A percentile compares a stretch with the other conserved stretches of the same genome.
phyloP scores from a whole-genome alignment of 208 protist species.

The Acanthamoeba castellanii region DNA sequence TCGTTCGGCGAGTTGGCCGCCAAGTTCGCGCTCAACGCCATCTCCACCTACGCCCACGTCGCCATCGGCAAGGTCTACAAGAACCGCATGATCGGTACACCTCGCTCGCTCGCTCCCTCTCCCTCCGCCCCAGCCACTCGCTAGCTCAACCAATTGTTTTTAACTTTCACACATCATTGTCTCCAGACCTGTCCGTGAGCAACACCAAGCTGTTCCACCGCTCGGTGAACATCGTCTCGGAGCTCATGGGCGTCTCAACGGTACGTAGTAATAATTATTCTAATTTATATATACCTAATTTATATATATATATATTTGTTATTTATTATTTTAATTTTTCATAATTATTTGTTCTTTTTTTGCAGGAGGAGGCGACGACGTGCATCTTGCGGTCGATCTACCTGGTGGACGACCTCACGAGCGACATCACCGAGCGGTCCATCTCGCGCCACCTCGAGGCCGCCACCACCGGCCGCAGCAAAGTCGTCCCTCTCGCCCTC shows the following conservation, averaged over 20 bases:
- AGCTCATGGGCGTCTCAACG: constrained; percentile 3
- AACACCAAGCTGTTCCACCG: constrained; percentile 74
- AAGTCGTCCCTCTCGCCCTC: constrained; percentile 47
- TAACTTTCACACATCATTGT: no score
- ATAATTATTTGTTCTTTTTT: neutral
- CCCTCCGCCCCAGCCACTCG: no score
- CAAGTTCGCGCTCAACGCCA: constrained; percentile 69
- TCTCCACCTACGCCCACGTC: constrained; percentile 51
- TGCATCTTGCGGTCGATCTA: constrained; percentile 54
- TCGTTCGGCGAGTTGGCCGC: constrained; percentile 36
- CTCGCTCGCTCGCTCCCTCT: neutral
- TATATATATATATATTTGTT: no score
- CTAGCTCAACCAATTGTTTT: neutral
- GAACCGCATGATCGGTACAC: constrained; percentile 68
- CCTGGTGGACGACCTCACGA: neutral
- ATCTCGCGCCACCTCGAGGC: constrained; percentile 50
- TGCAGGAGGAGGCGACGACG: constrained; percentile 35
- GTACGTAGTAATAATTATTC: neutral
- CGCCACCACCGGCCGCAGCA: neutral
- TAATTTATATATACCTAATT: neutral
- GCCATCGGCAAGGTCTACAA: constrained; percentile 66
- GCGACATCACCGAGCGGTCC: neutral
- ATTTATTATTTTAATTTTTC: no score
- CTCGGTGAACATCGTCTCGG: constrained; percentile 19
- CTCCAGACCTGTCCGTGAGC: constrained; percentile 55